Percentiles rank a stretch among this genome's conserved stretches.
phyloP scores from a whole-genome alignment of 495 filamentous ascomycete species.

The Alectoria sarmentosa region DNA sequence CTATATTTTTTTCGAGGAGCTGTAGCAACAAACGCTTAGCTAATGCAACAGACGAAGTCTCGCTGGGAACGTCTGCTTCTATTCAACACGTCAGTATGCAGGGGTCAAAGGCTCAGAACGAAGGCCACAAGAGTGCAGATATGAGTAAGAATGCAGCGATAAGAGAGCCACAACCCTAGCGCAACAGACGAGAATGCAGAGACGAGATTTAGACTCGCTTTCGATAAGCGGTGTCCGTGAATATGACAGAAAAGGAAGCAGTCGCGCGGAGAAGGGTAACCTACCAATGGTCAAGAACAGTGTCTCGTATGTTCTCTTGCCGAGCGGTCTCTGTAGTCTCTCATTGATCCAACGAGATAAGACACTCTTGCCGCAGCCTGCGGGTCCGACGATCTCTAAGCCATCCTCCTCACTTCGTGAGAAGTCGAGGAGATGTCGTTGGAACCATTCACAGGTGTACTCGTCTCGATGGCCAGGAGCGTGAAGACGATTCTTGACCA shows the following conservation, averaged over 20 bases:
- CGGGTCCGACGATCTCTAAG: slow-evolving; percentile 46
- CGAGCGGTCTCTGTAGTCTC: slow-evolving; percentile 48
- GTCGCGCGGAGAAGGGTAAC: neutral
- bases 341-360: slow-evolving; percentile 55
- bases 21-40: slow-evolving; percentile 52
- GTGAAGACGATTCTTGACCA: slow-evolving; percentile 46
- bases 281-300: slow-evolving; percentile 4
- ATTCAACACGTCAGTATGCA: neutral
- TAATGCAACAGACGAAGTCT: slow-evolving; percentile 45
- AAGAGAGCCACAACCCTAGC: neutral
- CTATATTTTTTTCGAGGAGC: slow-evolving; percentile 52
- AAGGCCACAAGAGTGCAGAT: neutral
- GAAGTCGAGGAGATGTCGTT: slow-evolving; percentile 48
- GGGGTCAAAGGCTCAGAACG: neutral
- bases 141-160: neutral
- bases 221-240: neutral
- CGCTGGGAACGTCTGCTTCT: slow-evolving; percentile 33
- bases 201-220: too few relatives aligned
- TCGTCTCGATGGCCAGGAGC: slow-evolving; percentile 46
- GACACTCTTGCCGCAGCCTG: slow-evolving; percentile 53
- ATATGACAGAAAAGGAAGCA: neutral
- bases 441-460: slow-evolving; percentile 60
- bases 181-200: neutral
- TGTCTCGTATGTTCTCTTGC: slow-evolving; percentile 38
- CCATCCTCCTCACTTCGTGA: slow-evolving; percentile 43